A percentile compares a stretch with the other conserved stretches of the same genome.
phyloP scores from a whole-genome alignment of 306 rosid genomes.

The Potentilla sterilis region DNA sequence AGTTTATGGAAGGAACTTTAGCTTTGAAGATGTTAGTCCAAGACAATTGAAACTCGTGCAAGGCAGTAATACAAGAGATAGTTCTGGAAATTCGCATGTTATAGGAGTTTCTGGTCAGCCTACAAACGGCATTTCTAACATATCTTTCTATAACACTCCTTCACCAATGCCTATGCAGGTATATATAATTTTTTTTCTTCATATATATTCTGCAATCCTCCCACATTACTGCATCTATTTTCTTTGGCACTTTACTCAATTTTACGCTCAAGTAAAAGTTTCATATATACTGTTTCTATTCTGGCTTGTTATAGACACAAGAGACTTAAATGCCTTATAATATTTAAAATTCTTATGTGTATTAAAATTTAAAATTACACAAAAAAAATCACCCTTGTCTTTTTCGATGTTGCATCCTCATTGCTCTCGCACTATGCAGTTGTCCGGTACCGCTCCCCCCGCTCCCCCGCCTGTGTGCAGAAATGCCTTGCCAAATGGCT shows the following conservation, averaged over 20 bases:
- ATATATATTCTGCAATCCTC: background rate
- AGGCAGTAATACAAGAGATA: constrained; percentile 63
- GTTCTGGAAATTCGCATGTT: constrained; percentile 70
- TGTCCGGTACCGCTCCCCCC: constrained; percentile 85
- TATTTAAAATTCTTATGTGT: background rate
- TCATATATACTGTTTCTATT: background rate
- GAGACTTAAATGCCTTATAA: background rate
- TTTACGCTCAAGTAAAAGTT: background rate
- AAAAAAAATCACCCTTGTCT: background rate
- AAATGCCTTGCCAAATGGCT: constrained; percentile 70
- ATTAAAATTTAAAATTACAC: background rate
- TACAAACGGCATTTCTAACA: constrained; percentile 56
- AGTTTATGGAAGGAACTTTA: constrained; percentile 50
- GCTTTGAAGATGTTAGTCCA: constrained; percentile 61
- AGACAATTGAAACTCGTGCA: constrained; percentile 68
- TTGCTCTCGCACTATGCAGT: constrained; percentile 48
- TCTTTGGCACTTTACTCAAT: background rate
- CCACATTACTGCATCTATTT: background rate
- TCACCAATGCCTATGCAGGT: constrained; percentile 88
- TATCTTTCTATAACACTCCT: constrained; percentile 84
- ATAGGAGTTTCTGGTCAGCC: constrained; percentile 62
- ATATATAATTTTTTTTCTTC: background rate
- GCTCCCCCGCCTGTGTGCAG: constrained; percentile 91
- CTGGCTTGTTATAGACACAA: background rate
- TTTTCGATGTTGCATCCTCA: background rate